Evolutionary conservation across 768 basidiomycete genomes (phyloP).

Genomic region (Tricholoma terreum): DNA sequence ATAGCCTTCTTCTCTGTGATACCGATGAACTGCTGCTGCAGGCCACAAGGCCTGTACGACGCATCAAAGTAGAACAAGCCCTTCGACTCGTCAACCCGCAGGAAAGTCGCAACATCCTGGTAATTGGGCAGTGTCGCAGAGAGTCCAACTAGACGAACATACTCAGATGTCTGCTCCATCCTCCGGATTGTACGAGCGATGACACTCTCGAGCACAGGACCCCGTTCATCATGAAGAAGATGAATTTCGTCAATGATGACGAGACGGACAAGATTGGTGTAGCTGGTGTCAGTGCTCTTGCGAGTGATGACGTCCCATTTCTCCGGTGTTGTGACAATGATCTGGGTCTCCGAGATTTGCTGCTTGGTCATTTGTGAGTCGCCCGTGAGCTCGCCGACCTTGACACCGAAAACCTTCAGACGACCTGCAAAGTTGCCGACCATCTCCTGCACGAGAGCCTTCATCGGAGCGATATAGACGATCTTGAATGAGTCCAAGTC

Average conservation of each 20-base stretch:
- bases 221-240: conserved; percentile 94
- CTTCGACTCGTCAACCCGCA: conserved; percentile 87
- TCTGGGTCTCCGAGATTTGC: conserved; percentile 94
- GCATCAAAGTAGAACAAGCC: conserved; percentile 98
- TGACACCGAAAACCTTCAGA: conserved; percentile 66
- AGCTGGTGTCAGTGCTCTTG: conserved; percentile 94
- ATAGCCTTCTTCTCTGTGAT: conserved; percentile 99
- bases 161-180: conserved; percentile 93
- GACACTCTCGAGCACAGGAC: conserved; percentile 91
- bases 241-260: conserved; percentile 99
- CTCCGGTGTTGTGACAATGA: conserved; percentile 98
- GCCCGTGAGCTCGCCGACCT: conserved; percentile 93
- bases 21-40: conserved; percentile 96
- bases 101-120: conserved; percentile 95
- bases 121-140: conserved; percentile 99
- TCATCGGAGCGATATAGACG: conserved; percentile 98
- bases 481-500: conserved; percentile 93
- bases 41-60: conserved; percentile 87
- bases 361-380: conserved; percentile 98
- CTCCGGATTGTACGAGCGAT: conserved; percentile 85
- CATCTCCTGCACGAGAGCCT: conserved; percentile 98
- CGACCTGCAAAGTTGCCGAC: conserved; percentile 90
- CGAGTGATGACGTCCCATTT: conserved; percentile 99
- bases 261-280: conserved; percentile 93
- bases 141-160: conserved; percentile 90